Base-by-base conservation (phyloP, 495 filamentous ascomycete species). In the Antarctomyces pellizariae region DNA sequence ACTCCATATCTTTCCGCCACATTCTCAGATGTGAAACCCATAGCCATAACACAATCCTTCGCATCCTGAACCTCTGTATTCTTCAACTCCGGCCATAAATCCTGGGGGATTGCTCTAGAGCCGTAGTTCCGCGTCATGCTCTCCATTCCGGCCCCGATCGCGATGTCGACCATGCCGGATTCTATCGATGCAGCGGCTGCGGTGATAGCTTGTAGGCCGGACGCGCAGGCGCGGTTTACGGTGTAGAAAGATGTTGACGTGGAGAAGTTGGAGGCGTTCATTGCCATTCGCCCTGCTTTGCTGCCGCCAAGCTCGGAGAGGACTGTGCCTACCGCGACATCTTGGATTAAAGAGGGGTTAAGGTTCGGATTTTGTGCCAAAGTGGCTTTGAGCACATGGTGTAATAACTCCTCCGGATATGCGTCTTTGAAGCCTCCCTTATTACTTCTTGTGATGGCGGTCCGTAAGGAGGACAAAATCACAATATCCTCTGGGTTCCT, bases 21-120 rank as follows among this genome's bases (percentile, higher is more conserved):
- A 38, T 91, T 91, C 57, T 93, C 83, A 13, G 65, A 66, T n/a
- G 83, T 93, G 22, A 84, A 41, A 0, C 83, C 82, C 83, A 93
- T 93, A 30, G 67, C 66, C 82, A 89, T 86, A 40, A 91, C 69
- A 39, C 82, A 90, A 43, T 90, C 82, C 20, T 59, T 44, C 5
- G 76, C 72, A 30, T 86, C 74, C 45, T 73, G 56, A 4, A 64
- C 65, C 5, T 44, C 43, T 1, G 55, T 67, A 2, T 75, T 59
- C 38, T 54, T 65, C 31, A 91, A 46, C 24, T 62, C 71, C 1
- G 69, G 64, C 71, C 78, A 90, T n/a, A 76, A 45, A 22, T 76
- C 64, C 2, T 64, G 69, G 0, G 83, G 83, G 29, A 93, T 84
- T 4, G 83, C 83, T 29, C 66, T 54, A 0, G 55, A 64, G 5